phyloP scores from a whole-genome alignment of 768 basidiomycete genomes.

The Strobilomyces confusus region DNA sequence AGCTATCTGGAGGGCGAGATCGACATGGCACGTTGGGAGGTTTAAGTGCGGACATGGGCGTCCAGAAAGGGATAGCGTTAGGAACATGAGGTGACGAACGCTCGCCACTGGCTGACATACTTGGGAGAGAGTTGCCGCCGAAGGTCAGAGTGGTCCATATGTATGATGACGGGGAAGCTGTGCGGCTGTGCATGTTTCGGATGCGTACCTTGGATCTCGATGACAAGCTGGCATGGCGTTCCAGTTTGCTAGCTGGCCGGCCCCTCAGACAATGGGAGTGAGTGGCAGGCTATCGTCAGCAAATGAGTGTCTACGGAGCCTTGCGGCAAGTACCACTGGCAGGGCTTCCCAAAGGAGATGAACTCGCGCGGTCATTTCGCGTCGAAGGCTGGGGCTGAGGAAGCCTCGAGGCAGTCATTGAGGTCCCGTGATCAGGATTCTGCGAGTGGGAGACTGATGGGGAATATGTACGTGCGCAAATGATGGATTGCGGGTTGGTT shows the following conservation, averaged over 20 bases:
- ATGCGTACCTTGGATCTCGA: neutral
- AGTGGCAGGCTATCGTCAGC: neutral
- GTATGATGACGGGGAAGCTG: neutral
- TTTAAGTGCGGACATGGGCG: slow-evolving; percentile 17
- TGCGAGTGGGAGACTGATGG: slow-evolving; percentile 14
- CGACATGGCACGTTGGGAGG: slow-evolving; percentile 19
- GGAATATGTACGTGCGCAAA: slow-evolving; percentile 5
- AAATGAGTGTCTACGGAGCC: neutral
- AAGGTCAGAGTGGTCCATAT: neutral
- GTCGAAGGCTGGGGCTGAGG: slow-evolving; percentile 14
- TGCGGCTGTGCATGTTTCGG: slow-evolving; percentile 12
- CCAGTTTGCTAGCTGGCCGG: neutral
- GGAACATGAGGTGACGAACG: slow-evolving; percentile 16
- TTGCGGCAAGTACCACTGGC: neutral
- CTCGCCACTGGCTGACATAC: slow-evolving; percentile 9
- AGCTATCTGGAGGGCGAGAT: slow-evolving; percentile 11
- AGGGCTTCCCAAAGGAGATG: neutral
- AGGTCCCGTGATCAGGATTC: slow-evolving; percentile 23
- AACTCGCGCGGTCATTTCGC: slow-evolving; percentile 27
- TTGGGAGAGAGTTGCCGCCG: slow-evolving; percentile 3
- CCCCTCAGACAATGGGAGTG: neutral
- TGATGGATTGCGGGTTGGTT: slow-evolving; percentile 9
- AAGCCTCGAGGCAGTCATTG: slow-evolving; percentile 26
- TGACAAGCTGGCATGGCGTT: slow-evolving; percentile 2
- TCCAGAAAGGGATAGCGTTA: slow-evolving; percentile 9